Evolutionary conservation across 257 asterid species (phyloP), one percentile per base, ranked within the genome.

Genomic region (Dorcoceras hygrometricum): DNA sequence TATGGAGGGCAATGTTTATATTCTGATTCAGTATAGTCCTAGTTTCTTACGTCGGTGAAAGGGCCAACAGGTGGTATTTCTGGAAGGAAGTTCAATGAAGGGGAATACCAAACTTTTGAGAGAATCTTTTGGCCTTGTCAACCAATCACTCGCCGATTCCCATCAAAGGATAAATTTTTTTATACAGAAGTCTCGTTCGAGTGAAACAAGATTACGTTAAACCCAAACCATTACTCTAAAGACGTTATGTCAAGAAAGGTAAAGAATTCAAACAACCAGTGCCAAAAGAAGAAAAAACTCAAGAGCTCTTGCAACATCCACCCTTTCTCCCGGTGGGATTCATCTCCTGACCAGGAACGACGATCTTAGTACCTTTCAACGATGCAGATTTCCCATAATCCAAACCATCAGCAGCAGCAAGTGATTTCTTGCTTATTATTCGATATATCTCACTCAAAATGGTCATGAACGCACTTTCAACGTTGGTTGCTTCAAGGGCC

Each of bases 401-500:
- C 4, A 65, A 7, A 1, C 71, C 81, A 4, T 78, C 88, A 4
- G 69, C 66, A 1, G 80, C 76, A 54, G 79, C 77, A 36, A 90
- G 78, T 7, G 87, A 62, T 57, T 90, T 90, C 87, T 86, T 90
- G 82, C 91, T 83, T 19, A 86, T 80, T 53, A 84, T 81, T 67
- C 83, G 59, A 53, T 90, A 87, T 63, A 90, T 90, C 63, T 87
- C 82, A 0, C 82, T 80, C 64, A 90, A 68, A 6, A 84, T 78
- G 3, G 75, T 81, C 84, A 81, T 80, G 68, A 87, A 90, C 4
- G 97, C 95, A 27, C 81, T 72, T 32, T 87, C 95, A 4, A 90
- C 95, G 31, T 90, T 90, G 19, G 89, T 90, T 56, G 95, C 80
- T 79, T 87, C 87, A 0, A 90, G 90, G 0, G 97, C 95, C 4